A percentile compares a stretch with the other conserved stretches of the same genome.
phyloP scores from a whole-genome alignment of 768 basidiomycete species.

The Lyophyllum semitale region DNA sequence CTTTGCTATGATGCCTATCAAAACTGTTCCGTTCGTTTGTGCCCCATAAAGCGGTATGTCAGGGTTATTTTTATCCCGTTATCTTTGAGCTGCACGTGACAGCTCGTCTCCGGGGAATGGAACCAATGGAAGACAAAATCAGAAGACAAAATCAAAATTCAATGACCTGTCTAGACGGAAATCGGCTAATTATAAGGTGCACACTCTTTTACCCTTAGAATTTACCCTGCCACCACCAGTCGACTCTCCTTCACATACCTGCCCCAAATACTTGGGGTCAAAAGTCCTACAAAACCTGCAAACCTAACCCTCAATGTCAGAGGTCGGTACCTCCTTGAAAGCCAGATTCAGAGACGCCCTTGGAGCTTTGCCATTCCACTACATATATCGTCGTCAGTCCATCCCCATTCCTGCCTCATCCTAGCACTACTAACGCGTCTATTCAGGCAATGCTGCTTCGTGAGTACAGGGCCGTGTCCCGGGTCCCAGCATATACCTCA shows the following conservation, averaged over 20 bases:
- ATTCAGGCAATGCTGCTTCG: constrained; percentile 18
- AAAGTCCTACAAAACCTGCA: background rate
- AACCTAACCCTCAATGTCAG: constrained; percentile 8
- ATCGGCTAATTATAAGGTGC: constrained; percentile 18
- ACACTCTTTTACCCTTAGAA: constrained; percentile 8
- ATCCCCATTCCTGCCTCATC: background rate
- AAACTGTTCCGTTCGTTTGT: too few species aligned
- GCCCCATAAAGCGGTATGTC: background rate
- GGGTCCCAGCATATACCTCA: background rate
- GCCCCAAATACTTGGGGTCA: background rate
- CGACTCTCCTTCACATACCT: background rate
- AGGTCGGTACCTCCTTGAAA: constrained; percentile 4
- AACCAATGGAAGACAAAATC: too few species aligned
- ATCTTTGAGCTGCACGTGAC: constrained; percentile 3
- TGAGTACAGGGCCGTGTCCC: constrained; percentile 6
- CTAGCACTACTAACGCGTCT: background rate
- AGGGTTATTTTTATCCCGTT: constrained; percentile 8
- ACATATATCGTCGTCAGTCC: constrained; percentile 15
- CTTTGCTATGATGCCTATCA: too few species aligned
- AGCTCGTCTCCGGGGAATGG: background rate
- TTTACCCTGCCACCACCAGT: background rate
- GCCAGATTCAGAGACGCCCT: constrained; percentile 3
- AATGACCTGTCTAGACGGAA: constrained; percentile 5
- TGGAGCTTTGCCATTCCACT: background rate
- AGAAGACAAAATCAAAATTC: background rate